These are phyloP conservation scores for Rhizoctonia solani DNA, from an alignment of 1,284 basidiomycete species.

Conservation along the genomic window DNA sequence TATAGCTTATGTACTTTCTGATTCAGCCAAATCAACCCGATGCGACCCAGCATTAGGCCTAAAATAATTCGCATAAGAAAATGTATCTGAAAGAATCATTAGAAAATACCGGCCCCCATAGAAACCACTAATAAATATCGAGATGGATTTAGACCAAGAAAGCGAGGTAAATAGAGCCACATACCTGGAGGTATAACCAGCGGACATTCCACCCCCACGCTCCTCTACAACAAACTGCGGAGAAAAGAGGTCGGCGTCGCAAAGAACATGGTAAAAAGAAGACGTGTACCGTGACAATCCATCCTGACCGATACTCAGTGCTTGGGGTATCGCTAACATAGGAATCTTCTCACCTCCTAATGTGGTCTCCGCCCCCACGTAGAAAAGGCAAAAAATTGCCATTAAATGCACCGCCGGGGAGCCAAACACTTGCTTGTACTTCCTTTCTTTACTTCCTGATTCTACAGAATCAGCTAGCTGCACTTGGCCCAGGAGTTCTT, in stretches of 20 bases:
- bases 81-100: not conserved
- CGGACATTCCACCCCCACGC: conserved; percentile 52
- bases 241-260: not conserved
- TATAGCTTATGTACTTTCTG: too few relatives aligned
- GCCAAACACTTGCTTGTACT: conserved; percentile 34
- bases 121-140: conserved; percentile 44
- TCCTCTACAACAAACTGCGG: conserved; percentile 50
- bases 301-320: conserved; percentile 45
- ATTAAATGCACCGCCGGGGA: conserved; percentile 47
- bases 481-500: conserved; percentile 4
- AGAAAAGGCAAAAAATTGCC: conserved; percentile 53
- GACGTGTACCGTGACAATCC: conserved; percentile 55
- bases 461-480: conserved; percentile 2
- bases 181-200: conserved; percentile 55
- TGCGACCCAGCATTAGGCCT: conserved; percentile 63
- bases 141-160: conserved; percentile 41
- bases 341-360: conserved; percentile 43
- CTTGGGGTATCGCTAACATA: not conserved
- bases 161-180: not conserved
- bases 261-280: not conserved
- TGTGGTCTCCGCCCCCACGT: conserved; percentile 56
- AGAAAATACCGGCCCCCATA: conserved; percentile 49
- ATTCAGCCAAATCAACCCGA: conserved; percentile 62
- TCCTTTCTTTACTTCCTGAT: conserved; percentile 18
- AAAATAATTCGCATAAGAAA: not conserved